Conservation (phyloP, 2,329 filamentous ascomycete genomes). For the Pezicula neosporulosa region DNA sequence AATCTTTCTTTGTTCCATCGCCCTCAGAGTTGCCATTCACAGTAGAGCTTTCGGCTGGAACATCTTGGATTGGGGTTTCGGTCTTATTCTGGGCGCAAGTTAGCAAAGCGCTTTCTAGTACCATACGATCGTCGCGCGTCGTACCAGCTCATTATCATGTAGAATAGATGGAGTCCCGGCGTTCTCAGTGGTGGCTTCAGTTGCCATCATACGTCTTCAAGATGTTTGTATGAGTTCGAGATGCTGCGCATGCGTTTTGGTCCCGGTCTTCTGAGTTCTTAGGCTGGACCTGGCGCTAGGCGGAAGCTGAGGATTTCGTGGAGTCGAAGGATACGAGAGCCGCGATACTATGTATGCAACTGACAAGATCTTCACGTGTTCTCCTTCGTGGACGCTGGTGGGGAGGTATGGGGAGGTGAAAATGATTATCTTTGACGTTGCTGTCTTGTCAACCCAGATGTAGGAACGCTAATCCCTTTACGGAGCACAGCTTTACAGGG, state of each 20-base stretch:
- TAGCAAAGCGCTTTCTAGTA: conserved; percentile 9
- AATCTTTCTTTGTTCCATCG: conserved; percentile 52
- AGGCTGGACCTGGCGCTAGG: conserved; percentile 12
- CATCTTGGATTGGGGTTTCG: conserved; percentile 51
- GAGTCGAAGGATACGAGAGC: conserved; percentile 1
- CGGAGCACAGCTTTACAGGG: no score
- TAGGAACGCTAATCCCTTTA: no score
- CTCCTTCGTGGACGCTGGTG: not conserved
- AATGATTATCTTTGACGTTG: conserved; percentile 1
- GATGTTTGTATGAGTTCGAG: conserved; percentile 24
- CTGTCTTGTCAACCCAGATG: not conserved
- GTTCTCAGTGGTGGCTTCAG: conserved; percentile 53
- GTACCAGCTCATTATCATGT: conserved; percentile 28
- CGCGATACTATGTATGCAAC: conserved; percentile 1
- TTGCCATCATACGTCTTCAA: conserved; percentile 61
- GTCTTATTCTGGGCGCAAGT: conserved; percentile 25
- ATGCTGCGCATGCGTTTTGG: conserved; percentile 28
- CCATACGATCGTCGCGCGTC: conserved; percentile 4
- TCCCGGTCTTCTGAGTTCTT: conserved; percentile 18
- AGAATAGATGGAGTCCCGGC: conserved; percentile 29
- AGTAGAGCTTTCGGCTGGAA: conserved; percentile 29
- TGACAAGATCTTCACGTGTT: not conserved
- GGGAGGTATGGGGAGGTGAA: not conserved
- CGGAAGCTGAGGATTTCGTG: not conserved
- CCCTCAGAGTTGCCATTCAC: conserved; percentile 46